phyloP scores from a whole-genome alignment of 1,284 basidiomycete genomes.

The Apiotrichum laibachii region DNA sequence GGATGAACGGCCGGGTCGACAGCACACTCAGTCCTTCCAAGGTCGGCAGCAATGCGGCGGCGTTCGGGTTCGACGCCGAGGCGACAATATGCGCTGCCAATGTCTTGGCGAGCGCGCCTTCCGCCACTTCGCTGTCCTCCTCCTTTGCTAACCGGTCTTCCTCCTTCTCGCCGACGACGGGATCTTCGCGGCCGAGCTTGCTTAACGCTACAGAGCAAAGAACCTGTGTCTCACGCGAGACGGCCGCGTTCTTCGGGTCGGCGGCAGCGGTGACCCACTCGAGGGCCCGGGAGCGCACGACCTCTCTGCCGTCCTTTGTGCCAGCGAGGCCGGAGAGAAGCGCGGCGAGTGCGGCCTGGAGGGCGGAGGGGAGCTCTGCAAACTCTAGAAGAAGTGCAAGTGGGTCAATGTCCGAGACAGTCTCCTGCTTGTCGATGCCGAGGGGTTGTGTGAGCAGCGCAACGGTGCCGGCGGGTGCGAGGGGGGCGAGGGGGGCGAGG shows the following conservation, averaged over 20 bases:
- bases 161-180: slow-evolving; percentile 53
- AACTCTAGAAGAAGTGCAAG: slow-evolving; percentile 41
- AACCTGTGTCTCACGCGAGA: slow-evolving; percentile 44
- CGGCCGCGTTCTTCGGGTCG: slow-evolving; percentile 16
- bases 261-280: slow-evolving; percentile 49
- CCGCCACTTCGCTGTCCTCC: slow-evolving; percentile 36
- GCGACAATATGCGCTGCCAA: slow-evolving; percentile 60
- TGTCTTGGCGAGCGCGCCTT: slow-evolving; percentile 57
- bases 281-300: slow-evolving; percentile 57
- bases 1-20: slow-evolving; percentile 63
- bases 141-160: slow-evolving; percentile 25
- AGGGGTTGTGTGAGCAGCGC: slow-evolving; percentile 28
- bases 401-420: slow-evolving; percentile 20
- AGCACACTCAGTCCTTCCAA: slow-evolving; percentile 82
- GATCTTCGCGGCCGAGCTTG: slow-evolving; percentile 66
- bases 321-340: slow-evolving; percentile 69
- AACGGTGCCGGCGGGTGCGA: slow-evolving; percentile 25
- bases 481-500: slow-evolving; percentile 31
- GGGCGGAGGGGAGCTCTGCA: slow-evolving; percentile 38
- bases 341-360: slow-evolving; percentile 59
- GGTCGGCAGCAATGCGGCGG: slow-evolving; percentile 55
- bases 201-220: slow-evolving; percentile 70
- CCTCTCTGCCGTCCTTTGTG: slow-evolving; percentile 65
- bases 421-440: slow-evolving; percentile 9
- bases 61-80: slow-evolving; percentile 8